A percentile compares a stretch with the other conserved stretches of the same genome.
Evolutionary conservation across 768 basidiomycete species (phyloP).

Genomic region (Boletus vinaceobasis): DNA sequence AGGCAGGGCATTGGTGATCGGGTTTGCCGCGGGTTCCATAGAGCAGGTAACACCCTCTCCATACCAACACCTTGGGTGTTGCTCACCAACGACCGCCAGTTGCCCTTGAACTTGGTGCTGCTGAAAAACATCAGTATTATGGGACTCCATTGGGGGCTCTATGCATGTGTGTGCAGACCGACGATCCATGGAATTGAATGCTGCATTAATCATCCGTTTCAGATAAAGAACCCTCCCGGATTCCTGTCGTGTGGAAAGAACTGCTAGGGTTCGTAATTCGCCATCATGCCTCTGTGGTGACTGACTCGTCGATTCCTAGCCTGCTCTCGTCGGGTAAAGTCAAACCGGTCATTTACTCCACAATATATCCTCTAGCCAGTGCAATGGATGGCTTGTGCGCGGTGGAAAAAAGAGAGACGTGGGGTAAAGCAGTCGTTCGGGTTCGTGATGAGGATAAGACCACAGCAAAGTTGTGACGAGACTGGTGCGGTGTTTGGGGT

Average conservation of each 20-base stretch:
- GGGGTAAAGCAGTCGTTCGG: conserved; percentile 83
- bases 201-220: background rate
- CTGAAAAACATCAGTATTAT: conserved; percentile 83
- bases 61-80: background rate
- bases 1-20: conserved; percentile 88
- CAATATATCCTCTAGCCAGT: conserved; percentile 64
- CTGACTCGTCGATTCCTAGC: conserved; percentile 34
- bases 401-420: conserved; percentile 80
- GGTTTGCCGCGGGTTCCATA: conserved; percentile 42
- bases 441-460: conserved; percentile 48
- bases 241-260: conserved; percentile 68
- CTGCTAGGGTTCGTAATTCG: conserved; percentile 53
- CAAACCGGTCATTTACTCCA: conserved; percentile 67
- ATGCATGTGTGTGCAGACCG: conserved; percentile 48
- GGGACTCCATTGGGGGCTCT: conserved; percentile 88
- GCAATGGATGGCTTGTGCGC: conserved; percentile 68
- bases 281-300: background rate
- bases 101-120: conserved; percentile 79
- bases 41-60: conserved; percentile 13
- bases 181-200: background rate
- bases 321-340: conserved; percentile 64
- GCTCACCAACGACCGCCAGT: conserved; percentile 38
- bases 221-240: conserved; percentile 65
- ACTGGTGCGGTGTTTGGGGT: conserved; percentile 22
- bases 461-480: conserved; percentile 41